Evolutionary conservation across 2,329 filamentous ascomycete genomes (phyloP).

Genomic region (Fusarium luffae): DNA sequence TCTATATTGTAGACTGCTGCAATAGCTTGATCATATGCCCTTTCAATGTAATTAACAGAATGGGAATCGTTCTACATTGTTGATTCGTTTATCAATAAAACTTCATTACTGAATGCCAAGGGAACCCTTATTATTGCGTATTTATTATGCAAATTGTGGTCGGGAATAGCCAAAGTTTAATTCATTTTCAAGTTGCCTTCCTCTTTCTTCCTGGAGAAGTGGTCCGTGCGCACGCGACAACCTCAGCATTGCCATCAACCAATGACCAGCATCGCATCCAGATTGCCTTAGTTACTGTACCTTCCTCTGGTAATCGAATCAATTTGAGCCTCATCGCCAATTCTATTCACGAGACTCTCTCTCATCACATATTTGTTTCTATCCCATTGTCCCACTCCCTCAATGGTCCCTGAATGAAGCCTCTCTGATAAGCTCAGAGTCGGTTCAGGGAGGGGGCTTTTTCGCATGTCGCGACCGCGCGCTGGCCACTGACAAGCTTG

Average conservation of each 20-base stretch:
- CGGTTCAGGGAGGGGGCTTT: conserved; percentile 44
- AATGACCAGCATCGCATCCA: conserved; percentile 36
- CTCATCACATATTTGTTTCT: not conserved
- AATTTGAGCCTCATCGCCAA: conserved; percentile 18
- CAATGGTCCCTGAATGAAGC: conserved; percentile 40
- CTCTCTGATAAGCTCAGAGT: conserved; percentile 33
- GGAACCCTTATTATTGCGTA: not conserved
- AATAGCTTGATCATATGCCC: not conserved
- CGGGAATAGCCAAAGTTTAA: conserved; percentile 26
- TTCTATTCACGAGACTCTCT: not conserved
- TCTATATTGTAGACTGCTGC: not conserved
- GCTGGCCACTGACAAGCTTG: conserved; percentile 28
- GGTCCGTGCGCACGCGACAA: conserved; percentile 42
- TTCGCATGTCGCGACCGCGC: conserved; percentile 38
- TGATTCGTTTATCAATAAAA: not conserved
- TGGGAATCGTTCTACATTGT: not conserved
- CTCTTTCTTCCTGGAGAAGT: conserved; percentile 1
- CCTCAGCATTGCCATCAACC: conserved; percentile 36
- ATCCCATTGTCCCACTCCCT: conserved; percentile 3
- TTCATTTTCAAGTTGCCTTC: conserved; percentile 29
- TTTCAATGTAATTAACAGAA: not conserved
- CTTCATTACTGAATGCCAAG: not conserved
- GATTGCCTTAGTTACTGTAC: conserved; percentile 7
- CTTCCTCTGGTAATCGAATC: not conserved
- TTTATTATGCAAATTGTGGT: not conserved